Conservation (phyloP, 768 basidiomycete species). For the Agaricus subrufescens region DNA sequence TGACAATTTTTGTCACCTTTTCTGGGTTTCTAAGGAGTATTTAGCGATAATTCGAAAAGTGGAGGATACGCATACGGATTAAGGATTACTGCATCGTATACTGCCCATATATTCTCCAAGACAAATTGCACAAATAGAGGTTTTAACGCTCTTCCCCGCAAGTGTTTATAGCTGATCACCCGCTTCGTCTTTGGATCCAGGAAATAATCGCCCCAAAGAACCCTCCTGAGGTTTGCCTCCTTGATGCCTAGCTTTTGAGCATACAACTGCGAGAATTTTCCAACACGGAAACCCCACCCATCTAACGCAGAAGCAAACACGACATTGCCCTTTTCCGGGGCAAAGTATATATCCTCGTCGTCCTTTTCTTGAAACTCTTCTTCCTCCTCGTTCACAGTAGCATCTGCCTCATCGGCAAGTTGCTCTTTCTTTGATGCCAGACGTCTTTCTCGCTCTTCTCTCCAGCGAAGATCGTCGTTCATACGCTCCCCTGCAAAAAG, state of each 20-base stretch:
- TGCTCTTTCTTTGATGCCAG: slow-evolving; percentile 71
- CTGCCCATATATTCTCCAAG: slow-evolving; percentile 94
- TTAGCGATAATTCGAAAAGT: slow-evolving; percentile 9
- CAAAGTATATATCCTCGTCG: slow-evolving; percentile 97
- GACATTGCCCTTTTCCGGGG: slow-evolving; percentile 93
- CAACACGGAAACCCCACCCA: slow-evolving; percentile 95
- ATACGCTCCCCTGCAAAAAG: slow-evolving; percentile 95
- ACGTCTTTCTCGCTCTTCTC: slow-evolving; percentile 85
- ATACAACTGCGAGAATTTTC: slow-evolving; percentile 91
- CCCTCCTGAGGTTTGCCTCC: slow-evolving; percentile 78
- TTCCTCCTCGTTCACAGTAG: slow-evolving; percentile 51
- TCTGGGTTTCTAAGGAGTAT: slow-evolving; percentile 67
- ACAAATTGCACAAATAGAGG: slow-evolving; percentile 97
- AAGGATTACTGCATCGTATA: slow-evolving; percentile 85
- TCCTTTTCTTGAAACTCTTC: slow-evolving; percentile 91
- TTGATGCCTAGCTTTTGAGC: slow-evolving; percentile 87
- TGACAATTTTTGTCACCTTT: slow-evolving; percentile 84
- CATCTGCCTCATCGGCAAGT: slow-evolving; percentile 61
- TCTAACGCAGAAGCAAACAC: slow-evolving; percentile 95
- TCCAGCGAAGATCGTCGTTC: slow-evolving; percentile 94
- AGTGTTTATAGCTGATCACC: slow-evolving; percentile 87
- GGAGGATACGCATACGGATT: slow-evolving; percentile 69
- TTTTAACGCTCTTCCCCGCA: slow-evolving; percentile 83
- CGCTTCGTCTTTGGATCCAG: slow-evolving; percentile 94
- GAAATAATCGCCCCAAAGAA: slow-evolving; percentile 97